Evolutionary conservation across 805 yeast species (phyloP).

Genomic region (Wickerhamomyces hampshirensis): DNA sequence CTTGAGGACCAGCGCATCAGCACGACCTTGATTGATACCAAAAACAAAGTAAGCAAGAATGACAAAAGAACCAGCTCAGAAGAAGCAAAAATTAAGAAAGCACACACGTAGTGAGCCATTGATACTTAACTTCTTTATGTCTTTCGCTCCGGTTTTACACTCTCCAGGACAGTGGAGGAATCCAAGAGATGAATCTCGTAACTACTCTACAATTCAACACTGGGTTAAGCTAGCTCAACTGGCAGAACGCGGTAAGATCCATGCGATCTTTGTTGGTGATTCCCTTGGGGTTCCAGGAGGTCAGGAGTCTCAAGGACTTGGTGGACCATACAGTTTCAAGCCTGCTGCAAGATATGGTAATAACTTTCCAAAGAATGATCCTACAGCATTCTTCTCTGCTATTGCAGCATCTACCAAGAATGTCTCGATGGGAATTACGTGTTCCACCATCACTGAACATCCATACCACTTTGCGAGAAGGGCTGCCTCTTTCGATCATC

Average conservation of each 20-base stretch:
- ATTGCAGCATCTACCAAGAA: constrained; percentile 41
- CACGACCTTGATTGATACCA: too few species aligned
- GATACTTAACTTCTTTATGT: constrained; percentile 22
- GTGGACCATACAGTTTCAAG: constrained; percentile 32
- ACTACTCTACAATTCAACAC: constrained; percentile 26
- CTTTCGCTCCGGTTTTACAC: constrained; percentile 23
- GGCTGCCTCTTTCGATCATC: constrained; percentile 40
- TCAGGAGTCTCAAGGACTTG: constrained; percentile 25
- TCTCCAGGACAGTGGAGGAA: constrained; percentile 26
- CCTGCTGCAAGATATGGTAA: constrained; percentile 32
- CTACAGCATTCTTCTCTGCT: constrained; percentile 33
- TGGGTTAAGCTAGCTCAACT: constrained; percentile 37
- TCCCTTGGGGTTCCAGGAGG: constrained; percentile 37
- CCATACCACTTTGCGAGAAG: constrained; percentile 42
- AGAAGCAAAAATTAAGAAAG: constrained; percentile 12
- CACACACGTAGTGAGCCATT: constrained; percentile 12
- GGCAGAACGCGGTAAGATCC: constrained; percentile 37
- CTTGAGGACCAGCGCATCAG: too few species aligned
- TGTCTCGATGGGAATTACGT: constrained; percentile 39
- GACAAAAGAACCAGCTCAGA: too few species aligned
- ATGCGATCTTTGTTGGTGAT: constrained; percentile 37
- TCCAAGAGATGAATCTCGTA: constrained; percentile 23
- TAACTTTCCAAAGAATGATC: constrained; percentile 35
- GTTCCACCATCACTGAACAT: constrained; percentile 39
- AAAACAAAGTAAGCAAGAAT: too few species aligned